Evolutionary conservation across 75 land plant genomes (phyloP).

Genomic region (Adiantum capillusveneris): DNA sequence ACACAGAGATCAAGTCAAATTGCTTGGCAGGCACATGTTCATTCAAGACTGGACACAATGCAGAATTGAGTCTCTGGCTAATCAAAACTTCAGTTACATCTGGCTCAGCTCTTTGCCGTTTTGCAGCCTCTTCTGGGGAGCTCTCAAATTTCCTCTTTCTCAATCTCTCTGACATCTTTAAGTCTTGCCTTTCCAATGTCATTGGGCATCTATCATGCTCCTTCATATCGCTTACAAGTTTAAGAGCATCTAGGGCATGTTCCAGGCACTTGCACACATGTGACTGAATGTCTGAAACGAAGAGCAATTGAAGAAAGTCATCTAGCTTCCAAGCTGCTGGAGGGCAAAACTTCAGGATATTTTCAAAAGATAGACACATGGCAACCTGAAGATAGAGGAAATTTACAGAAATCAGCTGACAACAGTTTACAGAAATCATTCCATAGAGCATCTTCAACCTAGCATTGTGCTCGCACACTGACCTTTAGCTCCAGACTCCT

Average conservation of each 20-base stretch:
- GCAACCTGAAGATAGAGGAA: conserved; percentile 48
- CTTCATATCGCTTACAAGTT: conserved; percentile 11
- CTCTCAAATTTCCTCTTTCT: not conserved
- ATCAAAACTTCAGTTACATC: not conserved
- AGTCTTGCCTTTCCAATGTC: not conserved
- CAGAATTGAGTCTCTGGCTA: not conserved
- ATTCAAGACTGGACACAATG: not conserved
- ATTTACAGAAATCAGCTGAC: not conserved
- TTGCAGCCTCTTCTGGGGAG: not conserved
- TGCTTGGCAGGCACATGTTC: not conserved
- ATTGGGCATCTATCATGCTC: not conserved
- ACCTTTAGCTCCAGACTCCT: conserved; percentile 81
- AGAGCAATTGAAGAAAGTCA: conserved; percentile 41
- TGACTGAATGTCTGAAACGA: conserved; percentile 36
- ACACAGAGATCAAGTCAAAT: not conserved
- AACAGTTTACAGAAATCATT: not conserved
- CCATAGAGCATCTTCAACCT: not conserved
- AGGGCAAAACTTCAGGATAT: conserved; percentile 60
- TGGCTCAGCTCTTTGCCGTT: not conserved
- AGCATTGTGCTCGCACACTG: not conserved
- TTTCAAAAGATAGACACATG: conserved; percentile 54
- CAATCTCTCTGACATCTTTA: not conserved
- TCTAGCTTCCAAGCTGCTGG: conserved; percentile 56
- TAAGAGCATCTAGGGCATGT: conserved; percentile 43
- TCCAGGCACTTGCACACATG: conserved; percentile 54